Percentiles rank a stretch among this genome's conserved stretches.
Conservation (phyloP, 1,284 basidiomycete species). For the Schizophyllum commune region DNA sequence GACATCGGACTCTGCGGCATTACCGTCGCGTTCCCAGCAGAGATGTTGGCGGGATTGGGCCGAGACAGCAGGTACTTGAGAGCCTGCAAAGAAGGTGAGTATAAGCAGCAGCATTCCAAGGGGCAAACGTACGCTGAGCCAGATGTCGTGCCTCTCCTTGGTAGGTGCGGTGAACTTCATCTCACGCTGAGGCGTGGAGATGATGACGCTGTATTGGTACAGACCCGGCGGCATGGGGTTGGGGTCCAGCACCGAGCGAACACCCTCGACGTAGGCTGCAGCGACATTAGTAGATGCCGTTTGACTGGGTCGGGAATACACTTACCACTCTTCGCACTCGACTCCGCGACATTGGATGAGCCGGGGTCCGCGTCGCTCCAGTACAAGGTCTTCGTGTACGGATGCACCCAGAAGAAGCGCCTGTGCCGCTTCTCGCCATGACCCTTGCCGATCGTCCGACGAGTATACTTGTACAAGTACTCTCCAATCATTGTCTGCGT, state of each 20-base stretch:
- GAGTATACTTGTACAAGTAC: slow-evolving; percentile 97
- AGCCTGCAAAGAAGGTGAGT: slow-evolving; percentile 42
- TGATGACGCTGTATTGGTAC: slow-evolving; percentile 87
- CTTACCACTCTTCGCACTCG: slow-evolving; percentile 94
- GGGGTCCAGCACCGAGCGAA: slow-evolving; percentile 84
- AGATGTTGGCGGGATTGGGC: slow-evolving; percentile 39
- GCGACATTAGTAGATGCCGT: slow-evolving; percentile 11
- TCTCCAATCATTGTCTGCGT: slow-evolving; percentile 99
- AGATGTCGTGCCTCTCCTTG: slow-evolving; percentile 93
- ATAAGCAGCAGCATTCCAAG: slow-evolving; percentile 5
- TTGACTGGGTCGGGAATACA: slow-evolving; percentile 17
- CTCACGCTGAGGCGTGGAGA: slow-evolving; percentile 89
- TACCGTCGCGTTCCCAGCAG: slow-evolving; percentile 32
- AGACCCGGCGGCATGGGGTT: slow-evolving; percentile 92
- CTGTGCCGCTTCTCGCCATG: slow-evolving; percentile 88
- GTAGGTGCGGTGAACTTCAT: slow-evolving; percentile 96
- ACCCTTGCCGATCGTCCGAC: slow-evolving; percentile 85
- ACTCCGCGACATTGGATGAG: slow-evolving; percentile 79
- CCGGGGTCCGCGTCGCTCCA: slow-evolving; percentile 96
- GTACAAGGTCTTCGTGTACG: slow-evolving; percentile 96
- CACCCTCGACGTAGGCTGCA: slow-evolving; percentile 93
- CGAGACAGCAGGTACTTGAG: slow-evolving; percentile 78
- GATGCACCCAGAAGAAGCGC: slow-evolving; percentile 99
- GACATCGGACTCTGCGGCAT: slow-evolving; percentile 52
- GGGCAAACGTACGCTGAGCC: slow-evolving; percentile 66